A percentile compares a stretch with the other conserved stretches of the same genome.
Conservation (phyloP, 306 rosid species). For the Trichosanthes cucumerina region DNA sequence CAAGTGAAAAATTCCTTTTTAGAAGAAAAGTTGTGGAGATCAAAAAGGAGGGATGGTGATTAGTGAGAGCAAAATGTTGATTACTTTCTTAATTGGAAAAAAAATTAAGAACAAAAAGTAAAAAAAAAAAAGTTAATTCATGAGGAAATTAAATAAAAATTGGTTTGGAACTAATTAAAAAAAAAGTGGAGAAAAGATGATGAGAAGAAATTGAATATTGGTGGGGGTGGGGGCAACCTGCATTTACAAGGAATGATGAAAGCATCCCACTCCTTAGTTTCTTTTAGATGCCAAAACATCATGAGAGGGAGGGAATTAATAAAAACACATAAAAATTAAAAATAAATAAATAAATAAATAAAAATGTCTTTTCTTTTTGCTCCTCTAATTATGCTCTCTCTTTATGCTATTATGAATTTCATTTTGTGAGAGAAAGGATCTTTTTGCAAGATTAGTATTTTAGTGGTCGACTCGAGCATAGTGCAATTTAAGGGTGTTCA, state of each 20-base stretch:
- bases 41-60: background rate
- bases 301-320: background rate
- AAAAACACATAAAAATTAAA: background rate
- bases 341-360: background rate
- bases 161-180: background rate
- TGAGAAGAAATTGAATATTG: background rate
- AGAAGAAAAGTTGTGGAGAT: background rate
- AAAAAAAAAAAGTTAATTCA: background rate
- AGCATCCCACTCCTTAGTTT: background rate
- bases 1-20: background rate
- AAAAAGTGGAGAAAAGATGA: background rate
- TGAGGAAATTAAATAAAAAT: background rate
- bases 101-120: background rate
- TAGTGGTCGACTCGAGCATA: background rate
- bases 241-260: conserved; percentile 14
- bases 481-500: too few relatives aligned
- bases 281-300: background rate
- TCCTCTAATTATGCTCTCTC: background rate
- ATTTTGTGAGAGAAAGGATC: background rate
- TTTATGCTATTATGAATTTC: background rate
- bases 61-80: background rate
- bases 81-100: background rate
- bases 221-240: conserved; percentile 6
- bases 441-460: background rate
- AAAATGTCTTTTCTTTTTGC: background rate